Base-by-base conservation (phyloP, 1,139 yeast species). In the Blastobotrys apis region DNA sequence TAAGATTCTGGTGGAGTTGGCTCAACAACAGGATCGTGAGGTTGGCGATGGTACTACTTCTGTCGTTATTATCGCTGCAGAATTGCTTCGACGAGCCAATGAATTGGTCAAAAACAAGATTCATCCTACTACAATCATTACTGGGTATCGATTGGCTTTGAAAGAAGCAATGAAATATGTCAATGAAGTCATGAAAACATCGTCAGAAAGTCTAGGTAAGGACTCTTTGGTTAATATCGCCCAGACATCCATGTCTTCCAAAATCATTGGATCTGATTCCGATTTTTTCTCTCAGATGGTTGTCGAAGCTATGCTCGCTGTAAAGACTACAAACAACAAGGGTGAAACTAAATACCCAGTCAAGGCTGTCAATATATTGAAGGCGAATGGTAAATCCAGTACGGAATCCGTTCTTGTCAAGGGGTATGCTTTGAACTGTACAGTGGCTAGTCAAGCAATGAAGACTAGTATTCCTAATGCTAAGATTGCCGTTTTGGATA, bases 401-500 rank as follows among this genome's bases (percentile, higher is more conserved):
- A 74, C 73, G 3, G 99, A 94, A 68, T 85, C 95, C 29, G 70
- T 85, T 50, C 72, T 92, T 45, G 88, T 94, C 37, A 77, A 87
- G 60, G 99, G 99, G 22, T 94, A 94, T 63, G 98, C 98, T 1
- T 74, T 94, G 56, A 94, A 94, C 71, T 90, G 97, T 71, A 92
- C 98, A 0, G 88, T 92, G 51, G 98, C 97, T 1, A 85, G 96
- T 10, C 97, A 92, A 68, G 97, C 97, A 17, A 94, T 94, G 98
- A 74, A 78, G 53, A 87, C 85, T 59, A 73, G 75, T 40, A 71
- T 94, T 41, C 67, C 73, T 41, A 74, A 75, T 54, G 95, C 95
- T 41, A 85, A 83, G 62, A 87, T 94, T 61, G 99, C 98, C 3
- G 83, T 92, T 56, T 74, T 94, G 61, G 99, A 94, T 67, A 79